Percentiles rank a stretch among this genome's conserved stretches.
phyloP scores from a whole-genome alignment of 148 eudicot genomes.

The Suaeda aralocaspica region DNA sequence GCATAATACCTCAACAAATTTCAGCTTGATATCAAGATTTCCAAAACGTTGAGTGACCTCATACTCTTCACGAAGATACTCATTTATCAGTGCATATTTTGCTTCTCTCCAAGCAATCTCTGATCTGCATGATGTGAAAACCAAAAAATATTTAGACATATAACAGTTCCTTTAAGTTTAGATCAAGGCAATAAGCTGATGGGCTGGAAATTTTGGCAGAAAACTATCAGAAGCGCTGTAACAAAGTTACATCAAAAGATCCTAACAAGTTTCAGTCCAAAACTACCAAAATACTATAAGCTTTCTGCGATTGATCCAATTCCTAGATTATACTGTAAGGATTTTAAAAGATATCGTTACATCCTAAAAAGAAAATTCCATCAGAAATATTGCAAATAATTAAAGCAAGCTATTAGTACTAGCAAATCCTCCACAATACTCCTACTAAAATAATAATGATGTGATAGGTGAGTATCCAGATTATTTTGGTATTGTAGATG shows the following conservation, averaged over 20 bases:
- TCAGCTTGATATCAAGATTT: conserved; percentile 80
- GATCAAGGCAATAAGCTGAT: neutral
- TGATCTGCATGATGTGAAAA: conserved; percentile 46
- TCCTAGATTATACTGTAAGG: neutral
- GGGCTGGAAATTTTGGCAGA: neutral
- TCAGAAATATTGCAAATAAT: neutral
- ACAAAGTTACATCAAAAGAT: neutral
- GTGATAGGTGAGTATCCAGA: neutral
- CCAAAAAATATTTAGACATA: neutral
- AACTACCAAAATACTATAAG: neutral
- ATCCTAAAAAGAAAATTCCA: neutral
- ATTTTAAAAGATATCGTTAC: neutral
- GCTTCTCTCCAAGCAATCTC: conserved; percentile 99
- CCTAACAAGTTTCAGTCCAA: neutral
- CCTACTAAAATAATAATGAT: neutral
- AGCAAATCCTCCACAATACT: neutral
- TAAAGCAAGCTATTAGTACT: neutral
- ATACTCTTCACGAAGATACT: conserved; percentile 86
- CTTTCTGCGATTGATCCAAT: neutral
- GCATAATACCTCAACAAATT: conserved; percentile 79
- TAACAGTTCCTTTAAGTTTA: neutral
- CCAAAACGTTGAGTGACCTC: conserved; percentile 92
- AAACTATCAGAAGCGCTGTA: neutral
- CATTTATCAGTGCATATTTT: conserved; percentile 75
- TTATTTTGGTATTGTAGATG: no score